Evolutionary conservation across 139 green algal genomes (phyloP).

Genomic region (Eudorina sp.): DNA sequence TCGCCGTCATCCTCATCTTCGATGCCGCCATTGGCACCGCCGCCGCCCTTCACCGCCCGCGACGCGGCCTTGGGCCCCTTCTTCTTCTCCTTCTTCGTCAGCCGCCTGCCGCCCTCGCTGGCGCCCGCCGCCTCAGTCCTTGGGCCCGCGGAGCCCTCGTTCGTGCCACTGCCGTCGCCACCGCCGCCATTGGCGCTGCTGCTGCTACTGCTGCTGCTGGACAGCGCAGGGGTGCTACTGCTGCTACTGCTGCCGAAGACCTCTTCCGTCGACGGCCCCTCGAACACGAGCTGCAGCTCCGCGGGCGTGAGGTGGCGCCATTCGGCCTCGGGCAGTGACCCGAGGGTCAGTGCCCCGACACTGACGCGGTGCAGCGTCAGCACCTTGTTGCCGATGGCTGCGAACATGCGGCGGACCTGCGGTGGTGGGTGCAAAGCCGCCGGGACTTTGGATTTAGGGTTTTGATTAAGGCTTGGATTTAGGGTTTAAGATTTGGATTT

Average conservation of each 20-base stretch:
- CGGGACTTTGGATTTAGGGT: no score
- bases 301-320: conserved; percentile 46
- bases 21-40: not conserved
- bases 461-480: no score
- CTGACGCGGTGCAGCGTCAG: conserved; percentile 57
- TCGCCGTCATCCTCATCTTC: not conserved
- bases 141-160: not conserved
- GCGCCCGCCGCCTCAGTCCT: no score
- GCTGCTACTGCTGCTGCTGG: no score
- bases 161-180: not conserved
- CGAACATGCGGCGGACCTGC: conserved; percentile 75
- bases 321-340: conserved; percentile 48
- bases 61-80: not conserved
- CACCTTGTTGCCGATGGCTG: conserved; percentile 64
- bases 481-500: no score
- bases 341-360: conserved; percentile 63
- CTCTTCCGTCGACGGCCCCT: conserved; percentile 22
- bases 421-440: no score
- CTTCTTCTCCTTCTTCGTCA: conserved; percentile 49
- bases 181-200: not conserved
- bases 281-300: conserved; percentile 50
- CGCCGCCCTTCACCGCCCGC: not conserved
- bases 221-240: no score
- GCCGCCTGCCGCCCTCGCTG: not conserved
- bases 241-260: not conserved